These are phyloP conservation scores for Coemansia sp. DNA, from an alignment of 192 early-diverging fungal genomes.

Conservation along the genomic window DNA sequence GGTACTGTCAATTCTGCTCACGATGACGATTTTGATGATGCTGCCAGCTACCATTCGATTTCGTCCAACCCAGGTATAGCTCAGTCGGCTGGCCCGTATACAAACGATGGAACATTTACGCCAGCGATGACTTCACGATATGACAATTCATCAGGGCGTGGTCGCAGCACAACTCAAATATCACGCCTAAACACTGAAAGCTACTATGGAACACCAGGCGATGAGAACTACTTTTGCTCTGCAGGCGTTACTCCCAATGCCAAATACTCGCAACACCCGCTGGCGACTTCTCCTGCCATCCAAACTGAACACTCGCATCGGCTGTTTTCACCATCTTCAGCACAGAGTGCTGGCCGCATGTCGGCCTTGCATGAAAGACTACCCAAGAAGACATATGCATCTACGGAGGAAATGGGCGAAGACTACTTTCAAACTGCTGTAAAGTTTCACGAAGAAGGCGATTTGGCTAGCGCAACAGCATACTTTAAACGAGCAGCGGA, in stretches of 20 bases:
- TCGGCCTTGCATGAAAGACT: slow-evolving; percentile 12
- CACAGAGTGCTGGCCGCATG: slow-evolving; percentile 1
- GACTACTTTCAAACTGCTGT: slow-evolving; percentile 67
- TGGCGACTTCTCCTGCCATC: neutral
- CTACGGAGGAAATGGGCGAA: slow-evolving; percentile 52
- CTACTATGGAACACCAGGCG: slow-evolving; percentile 34
- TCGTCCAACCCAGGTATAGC: slow-evolving; percentile 41
- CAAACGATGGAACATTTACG: slow-evolving; percentile 16
- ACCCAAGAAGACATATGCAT: neutral
- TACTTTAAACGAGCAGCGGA: slow-evolving; percentile 71
- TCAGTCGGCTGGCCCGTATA: slow-evolving; percentile 11
- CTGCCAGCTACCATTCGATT: slow-evolving; percentile 55
- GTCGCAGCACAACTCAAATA: slow-evolving; percentile 12
- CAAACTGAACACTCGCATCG: slow-evolving; percentile 7
- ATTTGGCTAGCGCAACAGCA: slow-evolving; percentile 68
- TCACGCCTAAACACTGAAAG: slow-evolving; percentile 25
- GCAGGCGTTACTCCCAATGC: slow-evolving; percentile 3
- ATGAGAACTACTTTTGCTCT: slow-evolving; percentile 26
- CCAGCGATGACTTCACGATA: slow-evolving; percentile 38
- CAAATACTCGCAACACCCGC: neutral
- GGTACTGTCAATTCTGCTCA: neutral
- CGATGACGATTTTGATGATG: slow-evolving; percentile 55
- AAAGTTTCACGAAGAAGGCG: slow-evolving; percentile 64
- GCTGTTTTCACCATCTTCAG: slow-evolving; percentile 4
- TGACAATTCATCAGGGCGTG: slow-evolving; percentile 29